These are phyloP conservation scores for Paecilomyces niveus DNA, from an alignment of 2,329 filamentous ascomycete species.

Conservation along the genomic window DNA sequence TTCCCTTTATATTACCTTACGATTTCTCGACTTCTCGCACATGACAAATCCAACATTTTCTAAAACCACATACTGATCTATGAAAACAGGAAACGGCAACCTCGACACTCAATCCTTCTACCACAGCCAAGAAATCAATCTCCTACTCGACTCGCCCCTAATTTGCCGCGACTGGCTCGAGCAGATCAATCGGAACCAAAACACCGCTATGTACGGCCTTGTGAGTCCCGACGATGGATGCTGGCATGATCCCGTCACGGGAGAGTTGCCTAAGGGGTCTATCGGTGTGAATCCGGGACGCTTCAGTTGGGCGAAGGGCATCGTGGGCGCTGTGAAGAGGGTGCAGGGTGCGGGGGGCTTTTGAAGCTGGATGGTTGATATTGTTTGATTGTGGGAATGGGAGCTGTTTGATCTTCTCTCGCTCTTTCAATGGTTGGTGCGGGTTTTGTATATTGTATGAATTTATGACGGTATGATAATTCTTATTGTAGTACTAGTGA, in stretches of 20 bases:
- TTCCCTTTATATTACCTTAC: too few species aligned
- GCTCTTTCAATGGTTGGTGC: neutral
- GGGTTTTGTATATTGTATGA: neutral
- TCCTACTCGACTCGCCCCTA: slow-evolving; percentile 60
- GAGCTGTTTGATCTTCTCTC: too few species aligned
- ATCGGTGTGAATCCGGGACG: slow-evolving; percentile 48
- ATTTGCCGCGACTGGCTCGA: slow-evolving; percentile 60
- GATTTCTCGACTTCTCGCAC: too few species aligned
- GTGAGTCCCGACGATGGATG: slow-evolving; percentile 51
- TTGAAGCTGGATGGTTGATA: slow-evolving; percentile 14
- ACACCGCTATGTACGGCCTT: slow-evolving; percentile 54
- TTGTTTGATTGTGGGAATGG: neutral
- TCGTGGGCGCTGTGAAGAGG: slow-evolving; percentile 52
- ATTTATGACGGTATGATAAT: too few species aligned
- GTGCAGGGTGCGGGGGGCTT: slow-evolving; percentile 53
- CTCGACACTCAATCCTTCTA: slow-evolving; percentile 77
- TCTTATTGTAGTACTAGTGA: neutral
- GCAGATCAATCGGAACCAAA: slow-evolving; percentile 58
- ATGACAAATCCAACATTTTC: neutral
- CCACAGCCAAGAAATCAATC: slow-evolving; percentile 69
- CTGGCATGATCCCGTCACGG: slow-evolving; percentile 50
- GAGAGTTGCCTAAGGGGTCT: slow-evolving; percentile 42
- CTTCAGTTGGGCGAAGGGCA: slow-evolving; percentile 53
- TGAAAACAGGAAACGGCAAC: slow-evolving; percentile 55
- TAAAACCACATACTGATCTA: neutral